Conservation (phyloP, 352 stramenopile genomes). For the Phytophthora megakarya region DNA sequence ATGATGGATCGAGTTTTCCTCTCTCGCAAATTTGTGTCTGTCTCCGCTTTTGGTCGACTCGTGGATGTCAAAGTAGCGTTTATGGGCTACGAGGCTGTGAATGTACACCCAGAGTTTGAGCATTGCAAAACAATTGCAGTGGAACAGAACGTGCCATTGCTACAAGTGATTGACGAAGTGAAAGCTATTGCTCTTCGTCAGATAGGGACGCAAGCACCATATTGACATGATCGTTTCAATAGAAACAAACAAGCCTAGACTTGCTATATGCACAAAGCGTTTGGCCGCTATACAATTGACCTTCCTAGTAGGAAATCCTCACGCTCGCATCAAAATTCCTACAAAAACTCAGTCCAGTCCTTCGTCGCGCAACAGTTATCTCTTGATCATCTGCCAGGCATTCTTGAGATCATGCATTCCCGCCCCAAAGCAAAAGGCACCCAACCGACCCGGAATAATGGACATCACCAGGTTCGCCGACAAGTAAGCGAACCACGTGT, state of each 20-base stretch:
- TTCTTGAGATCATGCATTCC: slow-evolving; percentile 46
- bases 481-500: slow-evolving; percentile 56
- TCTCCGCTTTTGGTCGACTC: slow-evolving; percentile 46
- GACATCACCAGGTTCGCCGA: slow-evolving; percentile 30
- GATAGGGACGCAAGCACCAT: slow-evolving; percentile 6
- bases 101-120: slow-evolving; percentile 83
- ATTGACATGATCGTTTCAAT: not conserved
- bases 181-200: slow-evolving; percentile 43
- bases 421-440: slow-evolving; percentile 29
- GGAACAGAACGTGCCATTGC: slow-evolving; percentile 45
- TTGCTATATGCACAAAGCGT: not conserved
- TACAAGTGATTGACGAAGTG: slow-evolving; percentile 63
- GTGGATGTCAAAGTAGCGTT: slow-evolving; percentile 72
- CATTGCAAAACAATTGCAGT: slow-evolving; percentile 76
- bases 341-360: not conserved
- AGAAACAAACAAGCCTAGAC: not conserved
- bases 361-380: slow-evolving; percentile 22
- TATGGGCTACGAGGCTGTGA: slow-evolving; percentile 55
- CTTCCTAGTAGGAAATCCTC: not conserved
- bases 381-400: slow-evolving; percentile 43
- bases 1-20: slow-evolving; percentile 63
- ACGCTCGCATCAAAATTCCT: not conserved
- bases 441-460: slow-evolving; percentile 37
- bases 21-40: slow-evolving; percentile 52
- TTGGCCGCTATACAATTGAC: not conserved